These are phyloP conservation scores for Pezizomycotina sp. DNA, from an alignment of 2,329 filamentous ascomycete genomes.

Conservation along the genomic window DNA sequence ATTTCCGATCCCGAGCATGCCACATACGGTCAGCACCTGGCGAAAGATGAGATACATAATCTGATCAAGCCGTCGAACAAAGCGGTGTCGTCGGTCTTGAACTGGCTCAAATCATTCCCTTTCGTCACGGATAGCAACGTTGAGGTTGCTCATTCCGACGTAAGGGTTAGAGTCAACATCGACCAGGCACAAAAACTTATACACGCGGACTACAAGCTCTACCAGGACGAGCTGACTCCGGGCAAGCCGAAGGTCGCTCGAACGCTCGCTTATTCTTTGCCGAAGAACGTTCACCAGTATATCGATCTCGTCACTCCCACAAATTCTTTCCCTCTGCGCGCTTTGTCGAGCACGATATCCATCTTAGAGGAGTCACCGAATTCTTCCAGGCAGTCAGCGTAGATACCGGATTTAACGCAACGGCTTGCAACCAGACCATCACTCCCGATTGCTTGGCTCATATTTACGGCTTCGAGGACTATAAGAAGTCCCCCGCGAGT, in stretches of 20 bases:
- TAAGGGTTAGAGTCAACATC: constrained; percentile 23
- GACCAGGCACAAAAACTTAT: constrained; percentile 24
- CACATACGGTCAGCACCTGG: constrained; percentile 37
- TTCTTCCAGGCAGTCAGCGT: neutral
- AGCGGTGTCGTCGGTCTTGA: constrained; percentile 28
- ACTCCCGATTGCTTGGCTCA: constrained; percentile 27
- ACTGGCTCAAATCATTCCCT: constrained; percentile 33
- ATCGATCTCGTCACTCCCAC: constrained; percentile 50
- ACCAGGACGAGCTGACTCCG: constrained; percentile 19
- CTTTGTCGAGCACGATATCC: constrained; percentile 14
- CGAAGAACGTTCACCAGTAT: constrained; percentile 37
- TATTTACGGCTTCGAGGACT: constrained; percentile 26
- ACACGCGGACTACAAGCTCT: constrained; percentile 25
- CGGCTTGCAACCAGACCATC: constrained; percentile 26
- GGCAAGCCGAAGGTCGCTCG: constrained; percentile 22
- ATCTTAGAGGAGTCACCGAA: no score
- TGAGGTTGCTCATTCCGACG: constrained; percentile 30
- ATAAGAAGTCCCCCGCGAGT: neutral
- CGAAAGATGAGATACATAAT: constrained; percentile 31
- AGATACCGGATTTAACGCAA: constrained; percentile 1
- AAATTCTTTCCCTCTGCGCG: constrained; percentile 36
- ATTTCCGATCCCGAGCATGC: constrained; percentile 34
- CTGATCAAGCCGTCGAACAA: constrained; percentile 31
- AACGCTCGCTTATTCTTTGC: constrained; percentile 40
- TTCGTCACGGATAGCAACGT: constrained; percentile 29